A percentile compares a stretch with the other conserved stretches of the same genome.
phyloP scores from a whole-genome alignment of 2,329 filamentous ascomycete species.

The Geosmithia flava region DNA sequence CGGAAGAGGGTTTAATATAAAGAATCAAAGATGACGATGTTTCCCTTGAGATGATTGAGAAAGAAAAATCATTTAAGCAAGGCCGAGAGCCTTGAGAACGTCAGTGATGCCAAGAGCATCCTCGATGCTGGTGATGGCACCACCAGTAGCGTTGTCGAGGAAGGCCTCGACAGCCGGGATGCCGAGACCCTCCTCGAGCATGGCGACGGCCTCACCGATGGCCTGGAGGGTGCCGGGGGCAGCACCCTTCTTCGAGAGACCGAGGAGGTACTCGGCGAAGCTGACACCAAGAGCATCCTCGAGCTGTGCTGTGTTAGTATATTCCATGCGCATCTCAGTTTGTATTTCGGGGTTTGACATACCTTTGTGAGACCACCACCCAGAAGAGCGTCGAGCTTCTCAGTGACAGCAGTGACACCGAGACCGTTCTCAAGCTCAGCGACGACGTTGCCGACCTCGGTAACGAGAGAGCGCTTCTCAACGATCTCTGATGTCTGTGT shows the following conservation, averaged over 20 bases:
- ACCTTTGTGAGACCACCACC: constrained; percentile 7
- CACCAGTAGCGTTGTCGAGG: constrained; percentile 8
- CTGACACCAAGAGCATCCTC: constrained; percentile 8
- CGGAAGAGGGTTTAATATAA: background rate
- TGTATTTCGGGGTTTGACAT: too few relatives aligned
- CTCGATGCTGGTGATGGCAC: constrained; percentile 7
- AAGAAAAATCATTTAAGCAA: background rate
- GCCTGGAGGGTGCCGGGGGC: constrained; percentile 6
- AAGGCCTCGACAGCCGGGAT: constrained; percentile 8
- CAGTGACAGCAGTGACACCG: constrained; percentile 6
- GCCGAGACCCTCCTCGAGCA: constrained; percentile 8
- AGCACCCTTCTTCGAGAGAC: constrained; percentile 6
- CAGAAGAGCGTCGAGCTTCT: constrained; percentile 7
- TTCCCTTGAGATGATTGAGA: too few relatives aligned
- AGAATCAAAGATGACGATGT: too few relatives aligned
- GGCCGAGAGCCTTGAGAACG: constrained; percentile 6
- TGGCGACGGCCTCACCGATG: constrained; percentile 10
- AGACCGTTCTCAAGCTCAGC: constrained; percentile 6
- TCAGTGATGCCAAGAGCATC: constrained; percentile 7
- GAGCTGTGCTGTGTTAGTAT: background rate
- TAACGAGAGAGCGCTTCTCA: constrained; percentile 5
- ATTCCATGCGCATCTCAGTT: too few relatives aligned
- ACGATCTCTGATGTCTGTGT: background rate
- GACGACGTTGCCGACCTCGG: constrained; percentile 6
- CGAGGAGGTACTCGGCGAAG: constrained; percentile 10